phyloP scores from a whole-genome alignment of 2,329 filamentous ascomycete genomes.

The Penicillium sp. region DNA sequence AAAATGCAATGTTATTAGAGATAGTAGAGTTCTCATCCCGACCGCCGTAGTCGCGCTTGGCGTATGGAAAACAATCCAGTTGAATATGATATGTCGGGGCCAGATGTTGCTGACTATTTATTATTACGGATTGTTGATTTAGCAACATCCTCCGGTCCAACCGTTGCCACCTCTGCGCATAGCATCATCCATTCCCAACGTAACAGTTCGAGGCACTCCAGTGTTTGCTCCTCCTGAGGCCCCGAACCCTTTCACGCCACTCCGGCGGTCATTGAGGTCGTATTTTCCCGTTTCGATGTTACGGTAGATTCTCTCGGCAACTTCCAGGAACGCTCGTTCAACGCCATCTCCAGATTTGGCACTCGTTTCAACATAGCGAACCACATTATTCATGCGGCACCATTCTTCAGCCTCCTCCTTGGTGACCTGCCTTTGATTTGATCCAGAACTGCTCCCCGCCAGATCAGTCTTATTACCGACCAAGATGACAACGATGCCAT shows the following conservation, averaged over 20 bases:
- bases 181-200: conserved; percentile 41
- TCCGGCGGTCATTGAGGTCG: conserved; percentile 84
- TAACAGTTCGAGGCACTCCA: conserved; percentile 35
- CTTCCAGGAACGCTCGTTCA: conserved; percentile 82
- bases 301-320: conserved; percentile 89
- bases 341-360: conserved; percentile 94
- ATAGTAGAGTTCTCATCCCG: not conserved
- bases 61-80: not conserved
- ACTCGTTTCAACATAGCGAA: conserved; percentile 91
- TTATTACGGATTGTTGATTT: conserved; percentile 7
- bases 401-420: conserved; percentile 77
- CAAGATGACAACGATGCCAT: conserved; percentile 85
- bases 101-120: not conserved
- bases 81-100: not conserved
- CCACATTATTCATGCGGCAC: conserved; percentile 74
- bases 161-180: conserved; percentile 36
- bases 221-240: conserved; percentile 32
- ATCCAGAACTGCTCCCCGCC: conserved; percentile 42
- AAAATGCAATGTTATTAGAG: not conserved
- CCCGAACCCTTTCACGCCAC: conserved; percentile 67
- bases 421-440: conserved; percentile 63
- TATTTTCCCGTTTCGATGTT: conserved; percentile 95
- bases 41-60: not conserved
- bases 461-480: conserved; percentile 95
- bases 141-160: conserved; percentile 34